Conservation (phyloP, 352 stramenopile genomes). For the Globisporangium alternatum region DNA sequence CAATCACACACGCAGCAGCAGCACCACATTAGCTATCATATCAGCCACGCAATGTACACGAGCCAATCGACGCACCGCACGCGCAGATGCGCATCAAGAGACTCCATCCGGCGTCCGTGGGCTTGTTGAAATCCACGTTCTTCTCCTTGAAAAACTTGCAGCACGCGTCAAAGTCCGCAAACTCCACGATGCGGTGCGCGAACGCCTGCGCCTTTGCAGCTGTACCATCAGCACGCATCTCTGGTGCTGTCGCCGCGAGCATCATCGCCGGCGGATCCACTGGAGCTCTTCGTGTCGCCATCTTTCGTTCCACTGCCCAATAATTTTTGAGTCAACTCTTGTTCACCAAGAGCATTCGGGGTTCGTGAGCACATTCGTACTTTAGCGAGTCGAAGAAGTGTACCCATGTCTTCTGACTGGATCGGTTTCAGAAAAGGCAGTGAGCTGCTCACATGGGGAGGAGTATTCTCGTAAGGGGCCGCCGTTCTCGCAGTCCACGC, state of each 20-base stretch:
- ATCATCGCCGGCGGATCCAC: neutral
- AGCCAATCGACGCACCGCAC: constrained; percentile 35
- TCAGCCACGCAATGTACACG: neutral
- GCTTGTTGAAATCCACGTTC: constrained; percentile 51
- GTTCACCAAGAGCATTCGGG: too few species aligned
- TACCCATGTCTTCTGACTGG: constrained; percentile 8
- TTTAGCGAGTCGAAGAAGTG: constrained; percentile 5
- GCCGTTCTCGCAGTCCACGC: neutral
- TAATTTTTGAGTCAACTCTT: neutral
- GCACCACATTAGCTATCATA: neutral
- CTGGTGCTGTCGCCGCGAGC: neutral
- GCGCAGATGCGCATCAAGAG: constrained; percentile 81
- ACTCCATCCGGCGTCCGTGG: constrained; percentile 66
- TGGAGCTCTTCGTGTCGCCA: neutral
- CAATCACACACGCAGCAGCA: neutral
- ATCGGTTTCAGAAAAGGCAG: constrained; percentile 13
- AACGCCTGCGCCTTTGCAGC: constrained; percentile 54
- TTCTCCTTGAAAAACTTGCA: constrained; percentile 61
- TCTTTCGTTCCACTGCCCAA: neutral
- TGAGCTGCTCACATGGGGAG: neutral
- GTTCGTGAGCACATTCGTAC: neutral
- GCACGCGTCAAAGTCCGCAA: constrained; percentile 53
- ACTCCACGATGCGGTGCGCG: constrained; percentile 75
- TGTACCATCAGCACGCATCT: neutral
- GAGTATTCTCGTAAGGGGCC: neutral